These are phyloP conservation scores for Mycena rebaudengoi DNA, from an alignment of 768 basidiomycete species.

Conservation along the genomic window DNA sequence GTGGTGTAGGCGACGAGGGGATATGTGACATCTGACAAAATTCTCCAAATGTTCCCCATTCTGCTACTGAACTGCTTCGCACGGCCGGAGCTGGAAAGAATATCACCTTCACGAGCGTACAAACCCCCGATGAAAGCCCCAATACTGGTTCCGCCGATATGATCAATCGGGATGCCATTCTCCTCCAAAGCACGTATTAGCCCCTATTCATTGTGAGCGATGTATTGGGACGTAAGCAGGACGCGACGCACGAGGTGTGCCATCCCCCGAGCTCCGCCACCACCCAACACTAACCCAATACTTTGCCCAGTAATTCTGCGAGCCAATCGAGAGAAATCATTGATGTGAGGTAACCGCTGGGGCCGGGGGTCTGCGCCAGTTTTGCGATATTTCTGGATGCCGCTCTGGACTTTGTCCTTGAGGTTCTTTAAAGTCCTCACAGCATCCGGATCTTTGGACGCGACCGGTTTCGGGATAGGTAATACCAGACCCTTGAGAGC, in stretches of 20 bases:
- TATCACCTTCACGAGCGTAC: conserved; percentile 93
- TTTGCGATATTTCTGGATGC: conserved; percentile 88
- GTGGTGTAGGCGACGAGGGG: conserved; percentile 94
- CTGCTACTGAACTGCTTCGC: conserved; percentile 91
- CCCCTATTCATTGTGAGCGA: conserved; percentile 61
- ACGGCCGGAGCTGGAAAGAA: conserved; percentile 84
- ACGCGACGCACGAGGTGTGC: conserved; percentile 47
- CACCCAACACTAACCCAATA: conserved; percentile 93
- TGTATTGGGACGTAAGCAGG: background rate
- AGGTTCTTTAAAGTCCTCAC: conserved; percentile 89
- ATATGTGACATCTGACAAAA: conserved; percentile 93
- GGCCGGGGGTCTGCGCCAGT: conserved; percentile 66
- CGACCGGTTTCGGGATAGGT: conserved; percentile 64
- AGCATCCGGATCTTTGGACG: conserved; percentile 85
- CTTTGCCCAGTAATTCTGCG: conserved; percentile 91
- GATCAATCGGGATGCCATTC: conserved; percentile 91
- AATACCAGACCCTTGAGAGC: conserved; percentile 75
- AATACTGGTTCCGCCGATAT: conserved; percentile 91
- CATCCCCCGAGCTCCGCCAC: conserved; percentile 91
- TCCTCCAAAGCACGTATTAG: conserved; percentile 92
- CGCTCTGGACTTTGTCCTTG: conserved; percentile 91
- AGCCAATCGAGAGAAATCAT: conserved; percentile 93
- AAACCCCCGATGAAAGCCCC: conserved; percentile 93
- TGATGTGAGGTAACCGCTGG: conserved; percentile 81
- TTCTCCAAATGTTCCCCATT: conserved; percentile 95